Evolutionary conservation across 768 basidiomycete species (phyloP), one percentile per base, ranked within the genome.

Genomic region (Panus rudis): DNA sequence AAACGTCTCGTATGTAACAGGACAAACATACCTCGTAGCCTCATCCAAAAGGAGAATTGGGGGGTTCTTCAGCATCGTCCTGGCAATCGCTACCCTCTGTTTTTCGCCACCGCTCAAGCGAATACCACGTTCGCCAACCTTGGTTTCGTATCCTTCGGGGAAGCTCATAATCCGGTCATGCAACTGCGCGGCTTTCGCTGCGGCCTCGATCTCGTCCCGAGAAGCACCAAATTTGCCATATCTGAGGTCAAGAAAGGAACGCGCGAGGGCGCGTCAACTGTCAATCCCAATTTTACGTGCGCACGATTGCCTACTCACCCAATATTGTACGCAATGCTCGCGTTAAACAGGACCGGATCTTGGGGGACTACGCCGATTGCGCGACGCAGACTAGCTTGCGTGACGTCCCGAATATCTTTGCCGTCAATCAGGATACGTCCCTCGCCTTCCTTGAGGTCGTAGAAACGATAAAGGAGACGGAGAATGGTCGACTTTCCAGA

Each of bases 321-420:
- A 52, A 86, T 84, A 53, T 88, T 86, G 60, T 86, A 84, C 3
- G 61, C 68, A 43, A 88, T 79, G 56, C 70, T 80, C 1, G 77
- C 65, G 53, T 86, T 85, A 68, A 86, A 86, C 6, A 85, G 67
- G 11, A 84, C 74, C 8, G 75, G 72, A 52, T 91, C 89, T 57
- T 96, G 90, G 1, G 94, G 92, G 2, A 98, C 88, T 20, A 92
- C 87, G 14, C 92, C 91, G 47, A 97, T 89, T 0, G 85, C 75
- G 49, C 78, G 74, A 25, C 92, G 74, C 17, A 96, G 63, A 42
- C 82, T 85, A 24, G 72, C 65, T 57, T 93, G 89, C 0, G 91
- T 92, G 5, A 97, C 77, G 46, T 92, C 79, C 25, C 85, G 80
- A 42, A 97, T 86, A 53, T 96, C 88, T 54, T 86, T 74, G 4